phyloP scores from a whole-genome alignment of 2,329 filamentous ascomycete species.

The Aspergillus versicolor region DNA sequence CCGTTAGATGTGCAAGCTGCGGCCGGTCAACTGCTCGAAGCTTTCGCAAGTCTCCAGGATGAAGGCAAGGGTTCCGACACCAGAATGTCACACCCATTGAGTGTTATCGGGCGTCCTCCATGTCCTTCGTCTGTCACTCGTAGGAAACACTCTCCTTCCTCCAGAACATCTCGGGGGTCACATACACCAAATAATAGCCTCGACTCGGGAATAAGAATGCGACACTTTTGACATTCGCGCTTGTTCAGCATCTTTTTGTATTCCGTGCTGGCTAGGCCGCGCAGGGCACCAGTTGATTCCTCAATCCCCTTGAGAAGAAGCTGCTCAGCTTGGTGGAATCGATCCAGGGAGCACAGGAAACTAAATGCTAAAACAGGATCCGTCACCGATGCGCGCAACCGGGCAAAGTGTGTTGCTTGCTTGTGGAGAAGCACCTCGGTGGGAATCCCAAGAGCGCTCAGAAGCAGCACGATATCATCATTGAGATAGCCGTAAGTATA shows the following conservation, averaged over 20 bases:
- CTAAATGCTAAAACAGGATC: background rate
- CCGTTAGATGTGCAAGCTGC: background rate
- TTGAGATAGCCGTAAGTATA: constrained; percentile 1
- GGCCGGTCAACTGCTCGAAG: background rate
- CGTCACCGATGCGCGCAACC: background rate
- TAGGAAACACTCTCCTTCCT: constrained; percentile 2
- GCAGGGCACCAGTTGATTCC: background rate
- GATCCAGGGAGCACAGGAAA: background rate
- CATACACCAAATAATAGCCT: background rate
- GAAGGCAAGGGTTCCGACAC: background rate
- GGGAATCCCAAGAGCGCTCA: background rate
- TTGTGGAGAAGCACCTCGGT: background rate
- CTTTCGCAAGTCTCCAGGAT: background rate
- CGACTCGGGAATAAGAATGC: background rate
- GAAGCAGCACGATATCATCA: background rate
- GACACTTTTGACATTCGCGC: background rate
- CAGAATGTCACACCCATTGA: background rate
- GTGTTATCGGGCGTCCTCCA: background rate
- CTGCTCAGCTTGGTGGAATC: background rate
- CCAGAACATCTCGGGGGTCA: background rate
- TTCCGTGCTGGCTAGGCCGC: background rate
- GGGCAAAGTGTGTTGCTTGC: background rate
- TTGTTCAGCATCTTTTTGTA: background rate
- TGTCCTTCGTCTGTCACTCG: background rate
- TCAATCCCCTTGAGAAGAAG: background rate